Evolutionary conservation across 2,329 filamentous ascomycete species (phyloP).

Genomic region (Diaporthe caulivora): DNA sequence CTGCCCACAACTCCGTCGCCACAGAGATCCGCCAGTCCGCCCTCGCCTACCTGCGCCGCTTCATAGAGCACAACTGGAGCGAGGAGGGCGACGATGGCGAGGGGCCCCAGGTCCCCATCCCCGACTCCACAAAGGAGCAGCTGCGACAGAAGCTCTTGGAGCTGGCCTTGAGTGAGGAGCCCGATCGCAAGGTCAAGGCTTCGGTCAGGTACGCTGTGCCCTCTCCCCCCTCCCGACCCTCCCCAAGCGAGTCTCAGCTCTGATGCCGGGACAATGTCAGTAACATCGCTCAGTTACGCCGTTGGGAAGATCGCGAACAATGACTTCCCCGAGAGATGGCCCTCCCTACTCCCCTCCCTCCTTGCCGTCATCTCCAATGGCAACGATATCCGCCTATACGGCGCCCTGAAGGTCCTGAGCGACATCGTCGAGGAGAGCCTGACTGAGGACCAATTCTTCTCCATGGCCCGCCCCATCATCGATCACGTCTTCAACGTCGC

Average conservation of each 20-base stretch:
- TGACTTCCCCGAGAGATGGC: constrained; percentile 97
- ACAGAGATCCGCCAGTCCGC: constrained; percentile 85
- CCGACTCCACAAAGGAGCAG: constrained; percentile 78
- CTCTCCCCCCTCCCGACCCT: not conserved
- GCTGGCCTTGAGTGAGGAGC: constrained; percentile 78
- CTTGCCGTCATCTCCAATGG: constrained; percentile 82
- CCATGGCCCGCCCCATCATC: constrained; percentile 86
- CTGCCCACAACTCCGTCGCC: constrained; percentile 79
- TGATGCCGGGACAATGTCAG: constrained; percentile 35
- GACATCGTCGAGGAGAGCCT: constrained; percentile 95
- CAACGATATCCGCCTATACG: constrained; percentile 85
- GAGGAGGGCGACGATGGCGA: constrained; percentile 76
- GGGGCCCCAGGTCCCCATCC: constrained; percentile 70
- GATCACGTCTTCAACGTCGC: constrained; percentile 87
- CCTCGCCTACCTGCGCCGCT: constrained; percentile 82
- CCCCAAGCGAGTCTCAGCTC: not conserved
- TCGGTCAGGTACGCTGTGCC: constrained; percentile 78
- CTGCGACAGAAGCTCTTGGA: constrained; percentile 82
- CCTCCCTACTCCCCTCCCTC: constrained; percentile 84
- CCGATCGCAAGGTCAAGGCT: constrained; percentile 87
- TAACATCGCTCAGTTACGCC: constrained; percentile 63
- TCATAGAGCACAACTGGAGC: constrained; percentile 89
- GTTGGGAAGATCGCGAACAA: constrained; percentile 94
- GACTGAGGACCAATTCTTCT: constrained; percentile 95
- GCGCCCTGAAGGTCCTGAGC: constrained; percentile 86